These are phyloP conservation scores for Chlorociboria aeruginascens DNA, from an alignment of 495 filamentous ascomycete genomes.

Conservation along the genomic window DNA sequence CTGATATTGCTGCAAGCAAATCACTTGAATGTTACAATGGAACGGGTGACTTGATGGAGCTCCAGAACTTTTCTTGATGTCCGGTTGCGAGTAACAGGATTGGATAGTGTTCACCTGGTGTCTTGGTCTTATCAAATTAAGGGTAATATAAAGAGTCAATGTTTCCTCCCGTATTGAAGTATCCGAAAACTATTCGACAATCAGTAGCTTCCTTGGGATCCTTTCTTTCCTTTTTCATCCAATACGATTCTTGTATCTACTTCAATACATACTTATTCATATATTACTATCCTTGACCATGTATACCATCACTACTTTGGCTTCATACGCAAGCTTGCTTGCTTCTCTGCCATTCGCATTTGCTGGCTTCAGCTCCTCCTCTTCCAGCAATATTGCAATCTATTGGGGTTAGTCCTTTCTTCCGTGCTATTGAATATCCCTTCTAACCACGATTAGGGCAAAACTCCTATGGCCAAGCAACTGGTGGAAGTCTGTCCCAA, in stretches of 20 bases:
- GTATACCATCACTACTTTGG: background rate
- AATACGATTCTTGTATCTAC: background rate
- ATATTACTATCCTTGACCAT: background rate
- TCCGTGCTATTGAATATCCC: constrained; percentile 6
- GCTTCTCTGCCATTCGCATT: background rate
- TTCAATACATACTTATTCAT: background rate
- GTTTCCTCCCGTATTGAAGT: background rate
- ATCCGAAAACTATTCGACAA: background rate
- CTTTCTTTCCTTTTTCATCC: background rate
- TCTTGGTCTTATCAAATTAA: background rate
- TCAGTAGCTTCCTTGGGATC: background rate
- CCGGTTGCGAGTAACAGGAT: constrained; percentile 1
- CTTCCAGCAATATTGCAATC: constrained; percentile 47
- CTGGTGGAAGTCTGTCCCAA: constrained; percentile 28
- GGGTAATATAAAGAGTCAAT: background rate
- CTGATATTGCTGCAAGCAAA: no score
- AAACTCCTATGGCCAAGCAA: constrained; percentile 30
- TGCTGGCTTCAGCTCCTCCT: constrained; percentile 36
- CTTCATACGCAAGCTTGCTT: constrained; percentile 5
- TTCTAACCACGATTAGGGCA: constrained; percentile 29
- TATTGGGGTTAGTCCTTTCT: constrained; percentile 43
- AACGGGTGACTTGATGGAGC: no score
- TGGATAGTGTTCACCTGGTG: background rate
- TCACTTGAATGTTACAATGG: no score
- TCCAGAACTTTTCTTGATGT: background rate